Percentiles rank a stretch among this genome's conserved stretches.
Evolutionary conservation across 768 basidiomycete genomes (phyloP).

Genomic region (Stropharia rugosoannulata): DNA sequence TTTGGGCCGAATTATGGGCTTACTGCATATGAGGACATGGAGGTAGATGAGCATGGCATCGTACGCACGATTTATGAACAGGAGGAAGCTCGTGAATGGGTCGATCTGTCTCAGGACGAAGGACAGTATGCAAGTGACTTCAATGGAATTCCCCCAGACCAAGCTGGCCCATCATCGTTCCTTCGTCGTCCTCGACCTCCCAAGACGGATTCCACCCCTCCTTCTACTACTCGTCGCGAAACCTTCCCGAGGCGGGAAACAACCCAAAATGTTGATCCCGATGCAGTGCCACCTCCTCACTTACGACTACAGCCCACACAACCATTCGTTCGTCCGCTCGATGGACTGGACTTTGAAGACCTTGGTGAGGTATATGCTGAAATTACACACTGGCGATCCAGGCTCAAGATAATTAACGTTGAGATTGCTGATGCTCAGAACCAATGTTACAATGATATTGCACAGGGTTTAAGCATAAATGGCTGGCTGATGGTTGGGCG

Average conservation of each 20-base stretch:
- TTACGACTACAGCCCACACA: conserved; percentile 65
- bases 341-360: conserved; percentile 65
- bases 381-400: conserved; percentile 69
- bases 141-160: conserved; percentile 34
- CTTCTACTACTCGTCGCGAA: conserved; percentile 44
- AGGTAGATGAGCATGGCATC: conserved; percentile 36
- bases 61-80: conserved; percentile 24
- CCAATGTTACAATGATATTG: conserved; percentile 69
- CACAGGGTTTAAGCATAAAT: conserved; percentile 64
- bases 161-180: conserved; percentile 35
- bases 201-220: conserved; percentile 31
- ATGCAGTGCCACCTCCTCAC: conserved; percentile 57
- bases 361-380: conserved; percentile 66
- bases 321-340: conserved; percentile 75
- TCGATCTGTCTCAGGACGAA: conserved; percentile 49
- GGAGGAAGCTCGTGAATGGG: conserved; percentile 51
- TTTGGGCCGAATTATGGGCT: conserved; percentile 56
- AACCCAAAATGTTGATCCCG: conserved; percentile 27
- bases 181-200: conserved; percentile 34
- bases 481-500: conserved; percentile 80
- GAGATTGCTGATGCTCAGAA: conserved; percentile 72
- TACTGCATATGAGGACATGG: conserved; percentile 29
- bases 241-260: conserved; percentile 58
- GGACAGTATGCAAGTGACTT: conserved; percentile 35
- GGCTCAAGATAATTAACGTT: conserved; percentile 68